Evolutionary conservation across 495 filamentous ascomycete species (phyloP).

Genomic region (Opeltia flavorubescens): DNA sequence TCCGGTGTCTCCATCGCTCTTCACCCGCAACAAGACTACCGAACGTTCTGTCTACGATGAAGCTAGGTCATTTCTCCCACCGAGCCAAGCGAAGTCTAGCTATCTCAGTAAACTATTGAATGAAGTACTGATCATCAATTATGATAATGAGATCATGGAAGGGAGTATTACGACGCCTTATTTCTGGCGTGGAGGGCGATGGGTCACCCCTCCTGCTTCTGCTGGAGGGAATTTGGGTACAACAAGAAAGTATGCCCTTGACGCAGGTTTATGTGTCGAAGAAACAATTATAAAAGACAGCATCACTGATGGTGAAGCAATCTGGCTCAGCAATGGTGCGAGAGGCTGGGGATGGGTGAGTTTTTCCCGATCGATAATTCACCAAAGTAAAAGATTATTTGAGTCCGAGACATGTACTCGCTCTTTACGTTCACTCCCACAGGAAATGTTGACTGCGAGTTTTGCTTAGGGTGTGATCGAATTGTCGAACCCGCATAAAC

Average conservation of each 20-base stretch:
- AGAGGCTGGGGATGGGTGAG: conserved; percentile 51
- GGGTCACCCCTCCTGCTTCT: conserved; percentile 45
- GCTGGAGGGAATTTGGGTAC: conserved; percentile 70
- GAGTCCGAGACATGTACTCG: too few species aligned
- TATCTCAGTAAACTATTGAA: neutral
- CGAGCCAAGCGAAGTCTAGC: neutral
- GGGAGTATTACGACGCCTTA: conserved; percentile 71
- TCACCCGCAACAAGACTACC: conserved; percentile 68
- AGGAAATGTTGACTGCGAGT: too few species aligned
- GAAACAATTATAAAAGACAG: conserved; percentile 36
- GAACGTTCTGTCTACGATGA: conserved; percentile 46
- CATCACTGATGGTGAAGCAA: conserved; percentile 56
- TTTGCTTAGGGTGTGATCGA: too few species aligned
- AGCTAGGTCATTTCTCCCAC: conserved; percentile 32
- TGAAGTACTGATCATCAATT: conserved; percentile 47
- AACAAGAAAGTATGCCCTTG: conserved; percentile 65
- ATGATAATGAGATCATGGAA: conserved; percentile 62
- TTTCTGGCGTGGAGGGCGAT: conserved; percentile 51
- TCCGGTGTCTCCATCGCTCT: conserved; percentile 38
- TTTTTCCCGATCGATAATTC: too few species aligned
- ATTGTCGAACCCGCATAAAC: too few species aligned
- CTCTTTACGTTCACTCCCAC: too few species aligned
- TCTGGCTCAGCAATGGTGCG: conserved; percentile 79
- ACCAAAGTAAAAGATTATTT: too few species aligned
- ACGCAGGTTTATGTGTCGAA: conserved; percentile 48